phyloP scores from a whole-genome alignment of 1,139 yeast genomes.

The Arxiozyma slooffiae region DNA sequence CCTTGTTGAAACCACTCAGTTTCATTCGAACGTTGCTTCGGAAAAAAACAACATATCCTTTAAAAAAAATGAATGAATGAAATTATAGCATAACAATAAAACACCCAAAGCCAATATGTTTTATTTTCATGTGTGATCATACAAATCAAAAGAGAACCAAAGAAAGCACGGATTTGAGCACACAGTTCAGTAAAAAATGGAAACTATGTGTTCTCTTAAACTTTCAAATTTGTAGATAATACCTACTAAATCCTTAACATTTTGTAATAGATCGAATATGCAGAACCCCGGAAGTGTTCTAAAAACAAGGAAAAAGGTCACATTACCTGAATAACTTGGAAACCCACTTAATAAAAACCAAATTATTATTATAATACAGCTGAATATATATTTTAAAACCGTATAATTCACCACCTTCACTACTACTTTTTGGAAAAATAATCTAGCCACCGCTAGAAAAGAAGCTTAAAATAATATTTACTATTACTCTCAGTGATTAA shows the following conservation, averaged over 20 bases:
- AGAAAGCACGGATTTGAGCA: slow-evolving; percentile 47
- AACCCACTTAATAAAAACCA: slow-evolving; percentile 43
- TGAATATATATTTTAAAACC: slow-evolving; percentile 40
- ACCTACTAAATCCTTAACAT: slow-evolving; percentile 45
- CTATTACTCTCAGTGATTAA: slow-evolving; percentile 27
- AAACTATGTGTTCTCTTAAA: slow-evolving; percentile 40
- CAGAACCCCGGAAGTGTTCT: slow-evolving; percentile 51
- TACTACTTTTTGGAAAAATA: slow-evolving; percentile 42
- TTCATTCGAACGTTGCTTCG: slow-evolving; percentile 29
- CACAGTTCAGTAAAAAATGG: slow-evolving; percentile 45
- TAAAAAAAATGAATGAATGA: slow-evolving; percentile 31
- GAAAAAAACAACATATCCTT: slow-evolving; percentile 32
- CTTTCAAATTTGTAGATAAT: slow-evolving; percentile 39
- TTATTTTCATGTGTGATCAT: slow-evolving; percentile 35
- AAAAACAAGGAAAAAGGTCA: slow-evolving; percentile 41
- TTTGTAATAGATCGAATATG: slow-evolving; percentile 43
- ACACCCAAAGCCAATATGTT: slow-evolving; percentile 44
- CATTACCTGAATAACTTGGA: slow-evolving; percentile 36
- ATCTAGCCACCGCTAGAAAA: slow-evolving; percentile 46
- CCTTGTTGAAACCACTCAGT: slow-evolving; percentile 29
- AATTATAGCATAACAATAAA: slow-evolving; percentile 38
- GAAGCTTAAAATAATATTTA: slow-evolving; percentile 55
- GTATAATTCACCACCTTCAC: slow-evolving; percentile 45
- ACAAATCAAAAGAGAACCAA: slow-evolving; percentile 43
- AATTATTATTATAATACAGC: slow-evolving; percentile 38